These are phyloP conservation scores for Mortierella claussenii DNA, from an alignment of 192 early-diverging fungal genomes.

Conservation along the genomic window DNA sequence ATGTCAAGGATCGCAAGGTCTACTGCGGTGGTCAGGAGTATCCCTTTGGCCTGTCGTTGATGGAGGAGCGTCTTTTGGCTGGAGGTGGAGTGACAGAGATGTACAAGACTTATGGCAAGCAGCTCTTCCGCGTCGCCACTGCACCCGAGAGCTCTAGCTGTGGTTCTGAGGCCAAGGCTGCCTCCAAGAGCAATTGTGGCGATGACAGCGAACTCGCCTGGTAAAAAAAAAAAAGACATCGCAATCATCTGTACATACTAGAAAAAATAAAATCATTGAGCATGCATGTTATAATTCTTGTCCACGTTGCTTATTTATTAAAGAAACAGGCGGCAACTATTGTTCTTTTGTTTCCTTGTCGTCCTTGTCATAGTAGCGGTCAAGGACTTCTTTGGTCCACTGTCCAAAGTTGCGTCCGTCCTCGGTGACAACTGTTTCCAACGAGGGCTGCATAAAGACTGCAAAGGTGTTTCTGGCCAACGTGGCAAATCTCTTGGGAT, in stretches of 20 bases:
- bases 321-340: too few species aligned
- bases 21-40: slow-evolving; percentile 67
- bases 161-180: slow-evolving; percentile 32
- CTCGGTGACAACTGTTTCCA: slow-evolving; percentile 49
- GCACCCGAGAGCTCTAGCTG: slow-evolving; percentile 60
- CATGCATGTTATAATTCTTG: too few species aligned
- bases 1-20: slow-evolving; percentile 74
- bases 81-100: slow-evolving; percentile 83
- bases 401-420: slow-evolving; percentile 49
- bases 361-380: slow-evolving; percentile 50
- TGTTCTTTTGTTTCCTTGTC: slow-evolving; percentile 5
- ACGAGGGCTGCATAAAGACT: slow-evolving; percentile 78
- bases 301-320: too few species aligned
- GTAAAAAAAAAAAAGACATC: slow-evolving; percentile 20
- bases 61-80: slow-evolving; percentile 79
- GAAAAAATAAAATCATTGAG: not conserved
- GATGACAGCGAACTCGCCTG: slow-evolving; percentile 51
- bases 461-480: slow-evolving; percentile 75
- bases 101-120: slow-evolving; percentile 81
- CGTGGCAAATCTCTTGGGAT: slow-evolving; percentile 34
- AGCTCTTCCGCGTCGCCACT: slow-evolving; percentile 78
- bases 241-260: too few species aligned
- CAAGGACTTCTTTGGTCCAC: slow-evolving; percentile 50
- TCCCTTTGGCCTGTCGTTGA: slow-evolving; percentile 70
- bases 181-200: slow-evolving; percentile 40